Base-by-base conservation (phyloP, 306 rosid species). In the Clitoria ternatea region DNA sequence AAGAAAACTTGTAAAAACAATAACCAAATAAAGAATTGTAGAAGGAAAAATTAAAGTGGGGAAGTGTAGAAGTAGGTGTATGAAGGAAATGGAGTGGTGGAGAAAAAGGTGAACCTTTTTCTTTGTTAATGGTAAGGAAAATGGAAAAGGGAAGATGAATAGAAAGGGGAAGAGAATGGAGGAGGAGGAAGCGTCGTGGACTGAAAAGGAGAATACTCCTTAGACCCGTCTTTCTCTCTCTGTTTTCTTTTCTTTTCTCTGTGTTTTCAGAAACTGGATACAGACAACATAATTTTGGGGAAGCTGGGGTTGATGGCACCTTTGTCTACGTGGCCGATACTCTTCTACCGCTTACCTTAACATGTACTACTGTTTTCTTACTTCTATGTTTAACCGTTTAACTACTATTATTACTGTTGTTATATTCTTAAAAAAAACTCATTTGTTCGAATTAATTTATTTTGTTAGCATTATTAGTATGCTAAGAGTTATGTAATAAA, bases 121-220 rank as follows among this genome's bases (percentile, higher is more conserved):
- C n/a, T 35, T 49, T 36, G n/a, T n/a, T n/a, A n/a, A n/a, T n/a
- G n/a, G n/a, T n/a, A n/a, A n/a, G n/a, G 61, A 26, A 26, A 54
- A 54, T 54, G 61, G 13, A 12, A 53, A 17, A 1, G 10, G 13
- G 27, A 54, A 13, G 61, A 5, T n/a, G 61, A 26, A 54, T 13
- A 19, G 36, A 8, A 11, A 7, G 1, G 0, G 19, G n/a, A 30
- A 1, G 48, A 14, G 14, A 47, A 27, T n/a, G 37, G 35, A 32
- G 22, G 66, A 22, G 56, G 19, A 23, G 81, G 85, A 85, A 68
- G 82, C 69, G 82, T 23, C 80, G 87, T 83, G 89, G 82, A 86
- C 85, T 84, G 77, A 72, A 66, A 88, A 77, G 66, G 74, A 72
- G 83, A 79, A 54, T 22, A 76, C 70, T 66, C 24, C 12, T 19